Conservation (phyloP, 2,329 filamentous ascomycete species). For the Ophiocordyceps robertsii region DNA sequence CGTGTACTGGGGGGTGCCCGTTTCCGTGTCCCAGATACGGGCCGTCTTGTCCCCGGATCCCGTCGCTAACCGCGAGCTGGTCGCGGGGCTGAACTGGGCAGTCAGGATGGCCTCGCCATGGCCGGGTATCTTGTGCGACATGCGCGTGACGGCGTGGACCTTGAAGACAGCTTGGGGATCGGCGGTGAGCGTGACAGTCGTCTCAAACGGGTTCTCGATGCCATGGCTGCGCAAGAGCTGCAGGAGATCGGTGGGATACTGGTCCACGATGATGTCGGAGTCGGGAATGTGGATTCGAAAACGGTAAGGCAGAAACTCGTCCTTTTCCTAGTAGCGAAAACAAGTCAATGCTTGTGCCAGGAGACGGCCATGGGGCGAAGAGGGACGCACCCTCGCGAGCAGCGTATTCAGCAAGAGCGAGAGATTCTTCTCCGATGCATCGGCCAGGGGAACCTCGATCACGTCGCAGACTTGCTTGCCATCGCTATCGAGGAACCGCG, state of each 20-base stretch:
- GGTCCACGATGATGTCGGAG: constrained; percentile 38
- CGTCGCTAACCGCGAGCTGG: constrained; percentile 66
- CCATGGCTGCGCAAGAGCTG: constrained; percentile 41
- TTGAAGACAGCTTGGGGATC: constrained; percentile 86
- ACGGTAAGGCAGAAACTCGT: constrained; percentile 48
- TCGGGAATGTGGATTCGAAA: constrained; percentile 46
- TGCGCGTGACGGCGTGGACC: constrained; percentile 82
- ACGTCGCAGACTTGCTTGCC: constrained; percentile 58
- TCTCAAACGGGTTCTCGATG: constrained; percentile 44
- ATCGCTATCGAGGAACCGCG: constrained; percentile 78
- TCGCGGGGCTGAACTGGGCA: constrained; percentile 71
- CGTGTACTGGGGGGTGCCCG: constrained; percentile 76
- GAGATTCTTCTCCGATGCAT: constrained; percentile 80
- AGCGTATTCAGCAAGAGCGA: constrained; percentile 78
- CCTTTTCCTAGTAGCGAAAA: constrained; percentile 26
- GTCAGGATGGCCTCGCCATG: constrained; percentile 86
- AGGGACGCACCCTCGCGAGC: constrained; percentile 49
- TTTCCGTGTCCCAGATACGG: constrained; percentile 88
- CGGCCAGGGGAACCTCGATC: constrained; percentile 62
- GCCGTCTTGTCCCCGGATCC: constrained; percentile 87
- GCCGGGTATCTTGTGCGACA: constrained; percentile 76
- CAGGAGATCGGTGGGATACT: constrained; percentile 41
- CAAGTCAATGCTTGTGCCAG: background rate
- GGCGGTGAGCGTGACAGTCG: constrained; percentile 39
- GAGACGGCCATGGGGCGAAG: background rate